phyloP scores from a whole-genome alignment of 2,329 filamentous ascomycete genomes.

The Paracamarosporium sp. region DNA sequence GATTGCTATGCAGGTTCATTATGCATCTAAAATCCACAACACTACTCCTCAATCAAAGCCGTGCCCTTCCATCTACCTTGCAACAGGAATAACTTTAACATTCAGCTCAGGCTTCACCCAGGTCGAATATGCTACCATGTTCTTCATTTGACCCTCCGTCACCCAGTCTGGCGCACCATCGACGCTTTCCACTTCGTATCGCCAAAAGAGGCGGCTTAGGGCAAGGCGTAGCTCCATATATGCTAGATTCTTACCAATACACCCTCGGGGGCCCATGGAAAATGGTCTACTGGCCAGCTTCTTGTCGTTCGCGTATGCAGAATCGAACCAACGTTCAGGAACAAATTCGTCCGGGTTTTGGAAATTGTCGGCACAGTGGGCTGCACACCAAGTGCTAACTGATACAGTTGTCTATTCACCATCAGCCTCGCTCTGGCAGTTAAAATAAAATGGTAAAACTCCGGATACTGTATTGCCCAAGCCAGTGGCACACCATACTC shows the following conservation, averaged over 20 bases:
- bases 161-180: slow-evolving; percentile 26
- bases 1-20: background rate
- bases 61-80: no score
- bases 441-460: no score
- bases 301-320: slow-evolving; percentile 19
- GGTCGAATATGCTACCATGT: slow-evolving; percentile 22
- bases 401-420: slow-evolving; percentile 22
- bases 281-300: slow-evolving; percentile 22
- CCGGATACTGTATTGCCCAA: no score
- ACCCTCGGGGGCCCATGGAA: slow-evolving; percentile 17
- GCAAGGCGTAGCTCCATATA: slow-evolving; percentile 29
- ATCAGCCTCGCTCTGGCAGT: no score
- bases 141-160: slow-evolving; percentile 26
- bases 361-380: slow-evolving; percentile 30
- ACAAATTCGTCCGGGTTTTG: slow-evolving; percentile 29
- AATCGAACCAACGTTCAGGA: slow-evolving; percentile 42
- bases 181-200: slow-evolving; percentile 22
- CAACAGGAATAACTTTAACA: slow-evolving; percentile 17
- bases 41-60: no score
- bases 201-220: slow-evolving; percentile 18
- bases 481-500: no score
- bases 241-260: slow-evolving; percentile 23
- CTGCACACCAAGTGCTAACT: slow-evolving; percentile 21
- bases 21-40: no score
- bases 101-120: slow-evolving; percentile 32